These are phyloP conservation scores for Pachyrhizus erosus DNA, from an alignment of 306 rosid genomes.

Conservation along the genomic window DNA sequence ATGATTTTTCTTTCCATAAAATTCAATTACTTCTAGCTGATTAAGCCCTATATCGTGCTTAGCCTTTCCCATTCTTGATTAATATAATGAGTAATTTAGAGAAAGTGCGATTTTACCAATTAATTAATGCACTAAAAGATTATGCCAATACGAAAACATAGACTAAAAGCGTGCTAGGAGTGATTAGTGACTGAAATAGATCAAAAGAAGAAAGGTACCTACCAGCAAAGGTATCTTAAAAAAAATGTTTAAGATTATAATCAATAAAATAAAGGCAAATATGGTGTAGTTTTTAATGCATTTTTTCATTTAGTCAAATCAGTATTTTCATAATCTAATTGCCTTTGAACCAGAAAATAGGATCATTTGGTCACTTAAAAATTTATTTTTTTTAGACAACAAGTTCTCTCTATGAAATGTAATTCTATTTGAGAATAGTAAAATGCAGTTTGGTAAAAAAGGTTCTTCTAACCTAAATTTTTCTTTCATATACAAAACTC, in stretches of 20 bases:
- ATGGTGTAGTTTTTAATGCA: not conserved
- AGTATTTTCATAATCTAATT: not conserved
- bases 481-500: not conserved
- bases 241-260: not conserved
- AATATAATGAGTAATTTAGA: not conserved
- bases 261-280: not conserved
- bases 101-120: not conserved
- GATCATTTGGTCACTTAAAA: not conserved
- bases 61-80: not conserved
- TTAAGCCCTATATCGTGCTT: not conserved
- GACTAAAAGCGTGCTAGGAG: not conserved
- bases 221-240: not conserved
- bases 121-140: not conserved
- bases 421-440: not conserved
- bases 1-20: conserved; percentile 22
- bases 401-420: not conserved
- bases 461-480: not conserved
- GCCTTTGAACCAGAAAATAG: not conserved
- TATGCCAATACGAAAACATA: not conserved
- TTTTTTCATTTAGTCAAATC: not conserved
- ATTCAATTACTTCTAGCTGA: not conserved
- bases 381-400: not conserved
- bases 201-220: not conserved
- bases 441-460: not conserved
- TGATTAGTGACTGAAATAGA: conserved; percentile 10